phyloP scores from a whole-genome alignment of 169 alveolate species.

The Eimeria acervulina region DNA sequence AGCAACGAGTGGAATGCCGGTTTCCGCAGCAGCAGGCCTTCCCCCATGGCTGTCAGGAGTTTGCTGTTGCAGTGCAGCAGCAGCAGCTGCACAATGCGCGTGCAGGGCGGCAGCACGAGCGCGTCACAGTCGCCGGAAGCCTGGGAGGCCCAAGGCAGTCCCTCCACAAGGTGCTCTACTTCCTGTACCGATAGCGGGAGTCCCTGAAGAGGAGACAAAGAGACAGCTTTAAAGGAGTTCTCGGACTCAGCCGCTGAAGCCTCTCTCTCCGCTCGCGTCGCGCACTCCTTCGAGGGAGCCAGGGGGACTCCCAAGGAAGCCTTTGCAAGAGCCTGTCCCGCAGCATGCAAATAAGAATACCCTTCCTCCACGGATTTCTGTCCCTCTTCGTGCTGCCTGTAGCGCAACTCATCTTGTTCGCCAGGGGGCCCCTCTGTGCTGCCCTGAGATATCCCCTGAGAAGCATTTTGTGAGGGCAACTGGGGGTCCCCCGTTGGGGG shows the following conservation, averaged over 20 bases:
- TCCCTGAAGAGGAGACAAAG: neutral
- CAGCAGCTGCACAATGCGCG: conserved; percentile 73
- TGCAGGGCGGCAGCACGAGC: conserved; percentile 77
- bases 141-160: conserved; percentile 62
- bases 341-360: neutral
- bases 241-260: neutral
- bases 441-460: neutral
- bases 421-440: neutral
- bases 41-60: conserved; percentile 63
- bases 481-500: neutral
- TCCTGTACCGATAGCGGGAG: neutral
- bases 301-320: neutral
- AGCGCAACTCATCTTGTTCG: neutral
- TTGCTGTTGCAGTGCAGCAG: conserved; percentile 53
- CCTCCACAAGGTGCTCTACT: conserved; percentile 22
- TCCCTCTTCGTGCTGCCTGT: neutral
- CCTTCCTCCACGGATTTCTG: neutral
- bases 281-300: neutral
- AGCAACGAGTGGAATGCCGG: conserved; percentile 24
- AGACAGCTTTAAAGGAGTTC: neutral
- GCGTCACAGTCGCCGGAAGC: conserved; percentile 70
- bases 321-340: neutral
- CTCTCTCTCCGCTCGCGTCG: neutral
- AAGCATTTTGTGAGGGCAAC: neutral
- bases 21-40: conserved; percentile 49